phyloP scores from a whole-genome alignment of 495 filamentous ascomycete species.

The Podospora conica region DNA sequence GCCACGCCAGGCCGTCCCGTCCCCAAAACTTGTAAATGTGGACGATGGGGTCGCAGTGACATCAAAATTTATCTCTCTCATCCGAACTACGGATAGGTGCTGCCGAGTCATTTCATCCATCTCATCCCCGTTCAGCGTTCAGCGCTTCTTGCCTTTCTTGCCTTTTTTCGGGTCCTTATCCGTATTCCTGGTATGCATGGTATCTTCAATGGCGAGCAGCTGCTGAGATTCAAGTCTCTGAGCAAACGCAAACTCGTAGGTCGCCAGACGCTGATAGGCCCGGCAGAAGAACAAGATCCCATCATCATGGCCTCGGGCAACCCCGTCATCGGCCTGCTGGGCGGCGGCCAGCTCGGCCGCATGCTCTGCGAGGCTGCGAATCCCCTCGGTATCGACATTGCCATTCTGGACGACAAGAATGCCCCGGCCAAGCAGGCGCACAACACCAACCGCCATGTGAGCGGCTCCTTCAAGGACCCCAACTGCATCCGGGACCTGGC shows the following conservation, averaged over 20 bases:
- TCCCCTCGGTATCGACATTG: constrained; percentile 71
- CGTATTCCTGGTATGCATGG: constrained; percentile 6
- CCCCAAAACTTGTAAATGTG: neutral
- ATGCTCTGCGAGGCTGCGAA: constrained; percentile 95
- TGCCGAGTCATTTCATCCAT: constrained; percentile 7
- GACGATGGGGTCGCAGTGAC: constrained; percentile 6
- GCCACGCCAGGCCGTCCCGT: neutral
- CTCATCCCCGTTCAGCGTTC: neutral
- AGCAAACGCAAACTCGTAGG: constrained; percentile 15
- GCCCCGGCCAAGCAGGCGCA: constrained; percentile 91
- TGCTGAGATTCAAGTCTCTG: constrained; percentile 16
- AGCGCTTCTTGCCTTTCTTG: too few species aligned
- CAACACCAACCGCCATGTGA: constrained; percentile 63
- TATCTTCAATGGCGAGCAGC: constrained; percentile 6
- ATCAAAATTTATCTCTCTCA: constrained; percentile 12
- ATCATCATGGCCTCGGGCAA: constrained; percentile 23
- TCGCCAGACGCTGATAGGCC: constrained; percentile 11
- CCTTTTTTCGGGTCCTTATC: neutral
- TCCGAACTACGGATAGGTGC: neutral
- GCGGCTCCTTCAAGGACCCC: constrained; percentile 78
- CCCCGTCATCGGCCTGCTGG: constrained; percentile 38
- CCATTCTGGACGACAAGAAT: constrained; percentile 71
- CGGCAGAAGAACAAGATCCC: neutral
- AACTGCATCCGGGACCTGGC: constrained; percentile 73
- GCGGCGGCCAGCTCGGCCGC: constrained; percentile 75